Evolutionary conservation across 1,139 yeast species (phyloP).

Genomic region (Geotrichum klebahnii): DNA sequence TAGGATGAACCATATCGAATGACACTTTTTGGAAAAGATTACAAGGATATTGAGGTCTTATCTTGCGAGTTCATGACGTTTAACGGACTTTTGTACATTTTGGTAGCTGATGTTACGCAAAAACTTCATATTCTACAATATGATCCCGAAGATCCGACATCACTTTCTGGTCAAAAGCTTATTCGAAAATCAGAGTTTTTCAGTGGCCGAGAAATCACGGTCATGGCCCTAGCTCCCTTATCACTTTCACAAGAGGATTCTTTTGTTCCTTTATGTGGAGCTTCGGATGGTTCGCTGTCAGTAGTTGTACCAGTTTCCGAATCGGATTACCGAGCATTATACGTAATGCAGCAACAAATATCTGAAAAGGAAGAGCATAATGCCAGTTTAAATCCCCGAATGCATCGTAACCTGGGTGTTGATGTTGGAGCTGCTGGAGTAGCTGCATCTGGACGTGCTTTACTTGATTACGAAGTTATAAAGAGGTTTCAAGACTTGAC

Average conservation of each 20-base stretch:
- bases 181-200: constrained; percentile 69
- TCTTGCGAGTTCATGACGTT: constrained; percentile 67
- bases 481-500: constrained; percentile 29
- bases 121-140: constrained; percentile 75
- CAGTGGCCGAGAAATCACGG: constrained; percentile 57
- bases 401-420: constrained; percentile 32
- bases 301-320: constrained; percentile 75
- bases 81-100: constrained; percentile 62
- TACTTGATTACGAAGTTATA: constrained; percentile 33
- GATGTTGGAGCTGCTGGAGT: constrained; percentile 19
- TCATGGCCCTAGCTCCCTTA: constrained; percentile 53
- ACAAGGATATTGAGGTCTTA: constrained; percentile 55
- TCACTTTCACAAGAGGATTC: constrained; percentile 27
- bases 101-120: constrained; percentile 66
- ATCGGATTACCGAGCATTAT: constrained; percentile 69
- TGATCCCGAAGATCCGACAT: constrained; percentile 86
- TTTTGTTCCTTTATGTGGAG: constrained; percentile 53
- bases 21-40: constrained; percentile 73
- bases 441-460: constrained; percentile 23
- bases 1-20: constrained; percentile 81
- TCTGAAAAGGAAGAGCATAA: constrained; percentile 68
- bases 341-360: constrained; percentile 82
- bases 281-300: constrained; percentile 74
- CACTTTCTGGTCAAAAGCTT: constrained; percentile 74
- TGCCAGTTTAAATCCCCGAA: constrained; percentile 74